These are phyloP conservation scores for Rhodotorula paludigena DNA, from an alignment of 768 basidiomycete species.

Conservation along the genomic window DNA sequence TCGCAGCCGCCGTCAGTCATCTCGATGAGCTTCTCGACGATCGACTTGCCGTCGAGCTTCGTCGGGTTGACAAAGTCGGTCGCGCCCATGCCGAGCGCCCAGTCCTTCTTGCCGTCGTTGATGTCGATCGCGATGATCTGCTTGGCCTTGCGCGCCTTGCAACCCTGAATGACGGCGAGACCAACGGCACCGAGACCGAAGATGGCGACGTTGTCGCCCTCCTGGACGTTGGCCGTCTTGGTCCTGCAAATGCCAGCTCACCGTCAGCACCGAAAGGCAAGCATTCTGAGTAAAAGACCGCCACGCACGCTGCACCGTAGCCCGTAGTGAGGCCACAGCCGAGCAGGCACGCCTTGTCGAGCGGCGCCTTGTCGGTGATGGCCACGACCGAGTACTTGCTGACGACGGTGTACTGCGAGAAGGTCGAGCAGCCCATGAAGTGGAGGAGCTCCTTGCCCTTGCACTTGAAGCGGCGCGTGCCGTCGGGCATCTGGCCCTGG, in stretches of 20 bases:
- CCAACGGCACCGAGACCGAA: constrained; percentile 95
- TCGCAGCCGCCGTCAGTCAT: constrained; percentile 95
- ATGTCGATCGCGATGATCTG: constrained; percentile 84
- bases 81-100: constrained; percentile 90
- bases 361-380: constrained; percentile 72
- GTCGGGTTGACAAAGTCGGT: constrained; percentile 87
- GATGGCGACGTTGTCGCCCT: constrained; percentile 81
- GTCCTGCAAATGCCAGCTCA: constrained; percentile 36
- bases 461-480: constrained; percentile 73
- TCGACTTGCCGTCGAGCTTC: constrained; percentile 69
- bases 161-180: constrained; percentile 81
- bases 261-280: too few relatives aligned
- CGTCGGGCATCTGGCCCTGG: constrained; percentile 89
- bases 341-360: constrained; percentile 94
- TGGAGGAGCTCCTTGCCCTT: constrained; percentile 82
- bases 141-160: constrained; percentile 68
- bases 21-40: constrained; percentile 83
- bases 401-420: constrained; percentile 98
- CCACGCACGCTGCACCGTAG: constrained; percentile 48
- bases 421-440: constrained; percentile 98
- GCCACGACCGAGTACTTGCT: constrained; percentile 94
- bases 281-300: constrained; percentile 47
- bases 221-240: constrained; percentile 49
- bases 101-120: constrained; percentile 75
- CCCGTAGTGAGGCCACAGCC: constrained; percentile 53